phyloP scores from a whole-genome alignment of 805 yeast species.

The Wickerhamomyces chambardii region DNA sequence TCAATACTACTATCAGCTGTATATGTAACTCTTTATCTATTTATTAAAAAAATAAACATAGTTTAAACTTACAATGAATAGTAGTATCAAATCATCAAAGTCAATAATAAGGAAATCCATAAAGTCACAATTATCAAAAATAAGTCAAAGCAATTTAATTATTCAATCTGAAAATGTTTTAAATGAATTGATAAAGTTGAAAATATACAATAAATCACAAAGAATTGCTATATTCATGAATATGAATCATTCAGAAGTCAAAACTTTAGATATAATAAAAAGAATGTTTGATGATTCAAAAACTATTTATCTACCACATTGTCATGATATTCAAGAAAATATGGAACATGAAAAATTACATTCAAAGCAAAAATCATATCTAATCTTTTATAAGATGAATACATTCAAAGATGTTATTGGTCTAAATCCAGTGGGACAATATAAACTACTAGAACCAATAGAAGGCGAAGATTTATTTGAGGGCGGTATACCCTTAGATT shows the following conservation, averaged over 20 bases:
- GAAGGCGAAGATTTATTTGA: constrained; percentile 18
- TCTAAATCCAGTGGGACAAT: constrained; percentile 62
- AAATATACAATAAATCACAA: constrained; percentile 22
- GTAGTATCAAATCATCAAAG: no score
- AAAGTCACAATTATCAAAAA: no score
- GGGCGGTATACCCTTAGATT: constrained; percentile 39
- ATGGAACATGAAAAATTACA: constrained; percentile 8
- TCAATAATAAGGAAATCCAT: no score
- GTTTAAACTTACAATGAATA: no score
- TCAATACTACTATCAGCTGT: no score
- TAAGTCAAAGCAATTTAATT: no score
- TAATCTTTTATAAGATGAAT: constrained; percentile 48
- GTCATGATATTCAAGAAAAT: constrained; percentile 10
- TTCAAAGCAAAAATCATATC: constrained; percentile 24
- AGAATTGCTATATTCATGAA: constrained; percentile 64
- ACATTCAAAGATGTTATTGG: constrained; percentile 29
- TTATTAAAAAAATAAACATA: no score
- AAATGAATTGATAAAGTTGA: no score
- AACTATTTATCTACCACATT: constrained; percentile 49
- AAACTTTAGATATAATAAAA: constrained; percentile 46
- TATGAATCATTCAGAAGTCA: constrained; percentile 66
- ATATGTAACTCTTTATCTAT: no score
- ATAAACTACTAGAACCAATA: constrained; percentile 58
- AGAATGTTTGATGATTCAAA: constrained; percentile 42
- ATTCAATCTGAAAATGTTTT: no score